Evolutionary conservation across 768 basidiomycete species (phyloP), one percentile per base, ranked within the genome.

Genomic region (Pleurotus salmoneostramineus): DNA sequence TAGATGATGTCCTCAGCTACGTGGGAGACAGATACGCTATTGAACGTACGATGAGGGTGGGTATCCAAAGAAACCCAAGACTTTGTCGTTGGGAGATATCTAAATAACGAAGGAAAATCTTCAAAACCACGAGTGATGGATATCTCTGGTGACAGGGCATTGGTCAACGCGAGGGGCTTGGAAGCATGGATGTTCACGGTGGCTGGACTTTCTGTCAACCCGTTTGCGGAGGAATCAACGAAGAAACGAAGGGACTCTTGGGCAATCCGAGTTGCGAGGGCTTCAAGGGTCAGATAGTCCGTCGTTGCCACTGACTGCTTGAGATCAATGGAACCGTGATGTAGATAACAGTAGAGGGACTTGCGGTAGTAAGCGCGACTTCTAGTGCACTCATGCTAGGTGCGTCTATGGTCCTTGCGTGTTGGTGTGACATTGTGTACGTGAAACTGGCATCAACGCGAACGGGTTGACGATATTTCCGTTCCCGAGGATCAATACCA

Each of bases 101-200:
- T 27, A 42, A 63, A 64, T 10, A 57, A 32, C 17, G 52, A 48
- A 4, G 69, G 65, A 64, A 75, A 80, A 60, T 82, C 75, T 3
- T 57, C 50, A 27, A 64, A 67, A 2, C 66, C 74, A 14, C 88
- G 82, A 0, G 73, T 75, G 6, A 91, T 78, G 58, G 82, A 75
- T 27, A 93, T 77, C 61, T 85, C 83, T 0, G 91, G 78, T 36
- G 82, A 82, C n/a, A 71, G 72, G 0, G 89, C 90, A 51, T 83
- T 83, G 46, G 82, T 77, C 5, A 94, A 68, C 0, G 91, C 91
- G 34, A 78, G 80, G 8, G 89, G 88, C 67, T 95, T 95, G 5
- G 84, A 80, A 6, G 83, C 76, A n/a, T 78, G 76, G 27, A 93
- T 76, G 0, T 77, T 79, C 7, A 88, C 75, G 7, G 64, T 17